Percentiles rank a stretch among this genome's conserved stretches.
These are phyloP conservation scores for Fraxinus latifolia DNA, from an alignment of 305 asterid genomes.

Conservation along the genomic window DNA sequence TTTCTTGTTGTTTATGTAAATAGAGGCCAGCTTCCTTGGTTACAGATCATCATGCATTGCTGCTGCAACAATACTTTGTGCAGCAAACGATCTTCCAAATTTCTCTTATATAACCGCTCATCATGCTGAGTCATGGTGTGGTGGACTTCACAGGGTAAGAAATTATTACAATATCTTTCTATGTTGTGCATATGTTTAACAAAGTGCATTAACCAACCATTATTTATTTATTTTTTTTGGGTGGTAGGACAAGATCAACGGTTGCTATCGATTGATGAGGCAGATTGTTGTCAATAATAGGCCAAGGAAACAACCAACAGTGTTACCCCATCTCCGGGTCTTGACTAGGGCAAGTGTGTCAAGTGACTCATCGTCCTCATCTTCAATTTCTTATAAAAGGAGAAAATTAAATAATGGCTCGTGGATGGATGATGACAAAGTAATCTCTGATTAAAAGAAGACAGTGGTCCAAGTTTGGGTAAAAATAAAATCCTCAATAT, in stretches of 20 bases:
- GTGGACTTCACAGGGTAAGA: constrained; percentile 63
- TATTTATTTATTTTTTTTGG: background rate
- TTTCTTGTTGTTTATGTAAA: constrained; percentile 12
- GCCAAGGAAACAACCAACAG: constrained; percentile 55
- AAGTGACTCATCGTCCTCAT: constrained; percentile 48
- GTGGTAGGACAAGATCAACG: constrained; percentile 59
- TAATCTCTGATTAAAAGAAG: constrained; percentile 37
- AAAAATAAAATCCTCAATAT: constrained; percentile 48
- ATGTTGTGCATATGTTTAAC: background rate
- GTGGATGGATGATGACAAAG: constrained; percentile 60
- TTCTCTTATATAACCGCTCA: constrained; percentile 58
- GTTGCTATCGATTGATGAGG: constrained; percentile 55
- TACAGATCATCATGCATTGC: constrained; percentile 81
- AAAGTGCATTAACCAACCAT: constrained; percentile 1
- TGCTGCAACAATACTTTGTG: constrained; percentile 61
- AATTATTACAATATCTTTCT: background rate
- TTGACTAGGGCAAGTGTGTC: constrained; percentile 50
- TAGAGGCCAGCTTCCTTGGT: constrained; percentile 60
- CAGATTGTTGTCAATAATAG: constrained; percentile 19
- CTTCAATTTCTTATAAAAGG: constrained; percentile 57
- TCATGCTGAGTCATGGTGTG: constrained; percentile 70
- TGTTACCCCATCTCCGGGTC: constrained; percentile 70
- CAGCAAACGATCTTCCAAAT: constrained; percentile 60
- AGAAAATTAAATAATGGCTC: constrained; percentile 55
- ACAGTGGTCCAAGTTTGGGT: constrained; percentile 51